These are phyloP conservation scores for Micromonas pusilla DNA, from an alignment of 139 green algal genomes.

Conservation along the genomic window DNA sequence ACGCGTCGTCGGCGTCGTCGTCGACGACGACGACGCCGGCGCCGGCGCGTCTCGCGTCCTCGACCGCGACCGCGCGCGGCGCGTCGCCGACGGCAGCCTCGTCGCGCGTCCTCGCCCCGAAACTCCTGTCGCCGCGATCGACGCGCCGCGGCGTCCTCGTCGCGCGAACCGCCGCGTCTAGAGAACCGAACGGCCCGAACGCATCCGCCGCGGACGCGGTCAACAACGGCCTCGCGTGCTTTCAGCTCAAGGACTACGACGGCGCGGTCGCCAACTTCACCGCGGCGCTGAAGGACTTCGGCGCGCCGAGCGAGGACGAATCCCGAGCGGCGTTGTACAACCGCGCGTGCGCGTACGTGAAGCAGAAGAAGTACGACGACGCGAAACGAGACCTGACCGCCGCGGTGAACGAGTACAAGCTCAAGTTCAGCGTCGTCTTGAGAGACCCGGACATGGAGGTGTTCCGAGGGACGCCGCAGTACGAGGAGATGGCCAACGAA, in stretches of 20 bases:
- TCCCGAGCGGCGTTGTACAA: slow-evolving; percentile 85
- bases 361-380: slow-evolving; percentile 65
- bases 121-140: too few species aligned
- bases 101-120: too few species aligned
- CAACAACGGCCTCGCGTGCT: slow-evolving; percentile 1
- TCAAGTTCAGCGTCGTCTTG: slow-evolving; percentile 72
- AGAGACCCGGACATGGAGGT: slow-evolving; percentile 45
- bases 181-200: background rate
- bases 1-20: too few species aligned
- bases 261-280: background rate
- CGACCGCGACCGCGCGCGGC: too few species aligned
- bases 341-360: slow-evolving; percentile 69
- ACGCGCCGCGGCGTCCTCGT: too few species aligned
- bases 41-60: too few species aligned
- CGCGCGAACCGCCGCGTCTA: too few species aligned
- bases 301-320: slow-evolving; percentile 68
- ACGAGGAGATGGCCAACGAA: slow-evolving; percentile 27
- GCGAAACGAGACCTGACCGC: slow-evolving; percentile 58
- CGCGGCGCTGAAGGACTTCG: background rate
- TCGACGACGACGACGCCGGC: too few species aligned
- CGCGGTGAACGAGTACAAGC: slow-evolving; percentile 71
- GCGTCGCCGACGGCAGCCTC: too few species aligned
- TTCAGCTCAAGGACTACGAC: background rate
- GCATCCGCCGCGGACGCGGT: slow-evolving; percentile 1
- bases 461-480: slow-evolving; percentile 71